These are phyloP conservation scores for Eucalyptus sp. DNA, from an alignment of 345 rosid genomes.

Conservation along the genomic window DNA sequence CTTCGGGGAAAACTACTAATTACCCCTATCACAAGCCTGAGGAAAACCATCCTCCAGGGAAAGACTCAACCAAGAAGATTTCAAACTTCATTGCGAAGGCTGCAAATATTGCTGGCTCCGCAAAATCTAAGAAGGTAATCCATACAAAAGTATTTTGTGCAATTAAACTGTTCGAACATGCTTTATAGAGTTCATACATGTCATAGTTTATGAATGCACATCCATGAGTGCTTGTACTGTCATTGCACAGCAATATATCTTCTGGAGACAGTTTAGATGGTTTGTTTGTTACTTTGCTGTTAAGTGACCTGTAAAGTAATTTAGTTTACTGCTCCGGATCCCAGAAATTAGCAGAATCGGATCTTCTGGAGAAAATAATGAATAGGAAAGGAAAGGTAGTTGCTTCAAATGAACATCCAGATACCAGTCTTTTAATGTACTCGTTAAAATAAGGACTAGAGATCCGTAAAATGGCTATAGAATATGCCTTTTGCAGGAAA, in stretches of 20 bases:
- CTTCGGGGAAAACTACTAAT: conserved; percentile 50
- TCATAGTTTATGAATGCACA: background rate
- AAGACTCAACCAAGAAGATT: conserved; percentile 75
- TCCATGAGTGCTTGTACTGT: background rate
- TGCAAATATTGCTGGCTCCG: conserved; percentile 69
- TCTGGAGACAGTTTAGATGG: background rate
- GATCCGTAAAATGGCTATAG: background rate
- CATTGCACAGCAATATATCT: background rate
- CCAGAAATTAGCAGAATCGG: background rate
- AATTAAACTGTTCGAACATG: background rate
- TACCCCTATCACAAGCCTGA: conserved; percentile 93
- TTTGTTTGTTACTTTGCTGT: background rate
- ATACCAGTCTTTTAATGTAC: background rate
- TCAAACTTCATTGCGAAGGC: conserved; percentile 86
- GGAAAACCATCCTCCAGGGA: conserved; percentile 86
- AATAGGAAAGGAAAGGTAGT: background rate
- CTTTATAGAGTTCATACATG: background rate
- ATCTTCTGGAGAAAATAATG: background rate
- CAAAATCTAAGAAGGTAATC: conserved; percentile 80
- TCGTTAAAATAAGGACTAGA: background rate
- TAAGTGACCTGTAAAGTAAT: background rate
- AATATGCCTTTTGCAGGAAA: background rate
- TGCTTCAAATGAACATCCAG: background rate
- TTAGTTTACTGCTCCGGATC: background rate
- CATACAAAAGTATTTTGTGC: background rate